These are phyloP conservation scores for Fraxinus baroniana DNA, from an alignment of 305 asterid species.

Conservation along the genomic window DNA sequence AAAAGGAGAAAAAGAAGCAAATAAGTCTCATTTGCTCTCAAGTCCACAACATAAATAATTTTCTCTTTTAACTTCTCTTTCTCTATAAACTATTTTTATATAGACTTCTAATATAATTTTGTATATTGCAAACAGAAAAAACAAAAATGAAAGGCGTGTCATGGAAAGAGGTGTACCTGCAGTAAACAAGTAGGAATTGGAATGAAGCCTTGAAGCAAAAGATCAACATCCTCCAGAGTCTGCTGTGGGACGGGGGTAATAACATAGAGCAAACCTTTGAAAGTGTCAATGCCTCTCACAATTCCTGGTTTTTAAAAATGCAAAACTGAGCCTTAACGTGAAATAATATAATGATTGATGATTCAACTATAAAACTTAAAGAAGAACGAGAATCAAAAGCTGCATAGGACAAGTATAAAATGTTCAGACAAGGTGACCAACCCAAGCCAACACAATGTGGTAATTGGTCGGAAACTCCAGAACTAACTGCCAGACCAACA, in stretches of 20 bases:
- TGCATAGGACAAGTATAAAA: neutral
- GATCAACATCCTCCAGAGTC: constrained; percentile 71
- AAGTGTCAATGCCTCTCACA: constrained; percentile 76
- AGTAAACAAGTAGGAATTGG: constrained; percentile 70
- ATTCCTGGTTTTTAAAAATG: constrained; percentile 54
- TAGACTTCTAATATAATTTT: neutral
- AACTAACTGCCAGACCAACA: constrained; percentile 73
- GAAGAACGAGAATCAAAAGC: constrained; percentile 3
- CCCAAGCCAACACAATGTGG: constrained; percentile 93
- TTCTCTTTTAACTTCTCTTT: neutral
- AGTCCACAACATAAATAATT: neutral
- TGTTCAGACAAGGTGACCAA: constrained; percentile 35
- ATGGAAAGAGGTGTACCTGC: constrained; percentile 48
- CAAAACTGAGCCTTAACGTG: constrained; percentile 15
- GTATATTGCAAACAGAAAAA: neutral
- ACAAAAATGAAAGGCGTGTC: neutral
- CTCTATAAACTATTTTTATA: neutral
- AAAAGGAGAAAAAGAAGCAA: neutral
- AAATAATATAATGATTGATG: neutral
- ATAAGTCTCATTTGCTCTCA: neutral
- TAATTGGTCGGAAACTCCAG: constrained; percentile 45
- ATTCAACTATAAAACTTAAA: neutral
- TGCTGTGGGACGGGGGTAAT: constrained; percentile 78
- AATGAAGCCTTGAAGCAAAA: constrained; percentile 77
- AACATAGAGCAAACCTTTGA: constrained; percentile 52